A percentile compares a stretch with the other conserved stretches of the same genome.
Evolutionary conservation across 768 basidiomycete species (phyloP).

Genomic region (Multifurca ochricompacta): DNA sequence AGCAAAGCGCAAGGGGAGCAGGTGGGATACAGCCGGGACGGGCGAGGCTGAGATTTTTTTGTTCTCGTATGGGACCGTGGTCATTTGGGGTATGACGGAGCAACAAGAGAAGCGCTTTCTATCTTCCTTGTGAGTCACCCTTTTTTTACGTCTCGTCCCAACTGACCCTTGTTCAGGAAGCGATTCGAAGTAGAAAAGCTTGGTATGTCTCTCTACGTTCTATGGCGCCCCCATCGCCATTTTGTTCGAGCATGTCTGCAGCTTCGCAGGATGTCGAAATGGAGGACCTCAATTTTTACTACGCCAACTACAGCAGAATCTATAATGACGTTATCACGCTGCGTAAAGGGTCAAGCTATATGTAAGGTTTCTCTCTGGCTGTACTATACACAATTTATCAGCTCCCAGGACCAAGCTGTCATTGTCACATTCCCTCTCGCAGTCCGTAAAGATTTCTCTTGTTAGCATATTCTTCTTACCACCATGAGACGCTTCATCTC

Average conservation of each 20-base stretch:
- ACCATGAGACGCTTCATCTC: background rate
- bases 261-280: conserved; percentile 87
- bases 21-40: conserved; percentile 51
- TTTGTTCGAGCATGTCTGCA: conserved; percentile 27
- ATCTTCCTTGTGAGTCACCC: conserved; percentile 68
- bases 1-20: conserved; percentile 46
- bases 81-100: conserved; percentile 98
- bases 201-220: conserved; percentile 36
- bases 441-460: conserved; percentile 95
- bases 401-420: conserved; percentile 84
- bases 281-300: conserved; percentile 96
- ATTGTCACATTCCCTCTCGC: conserved; percentile 87
- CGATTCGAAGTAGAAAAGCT: conserved; percentile 91
- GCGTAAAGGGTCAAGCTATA: conserved; percentile 90
- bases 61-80: conserved; percentile 91
- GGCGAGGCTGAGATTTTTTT: conserved; percentile 84
- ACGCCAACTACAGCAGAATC: conserved; percentile 94
- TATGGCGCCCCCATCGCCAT: background rate
- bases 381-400: conserved; percentile 1
- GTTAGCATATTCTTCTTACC: conserved; percentile 32
- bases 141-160: conserved; percentile 8
- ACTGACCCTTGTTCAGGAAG: conserved; percentile 45
- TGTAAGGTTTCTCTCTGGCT: conserved; percentile 45
- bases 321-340: conserved; percentile 97
- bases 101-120: conserved; percentile 85